A percentile compares a stretch with the other conserved stretches of the same genome.
Evolutionary conservation across 257 asterid species (phyloP).

Genomic region (Nicotiana tomentosiformis): DNA sequence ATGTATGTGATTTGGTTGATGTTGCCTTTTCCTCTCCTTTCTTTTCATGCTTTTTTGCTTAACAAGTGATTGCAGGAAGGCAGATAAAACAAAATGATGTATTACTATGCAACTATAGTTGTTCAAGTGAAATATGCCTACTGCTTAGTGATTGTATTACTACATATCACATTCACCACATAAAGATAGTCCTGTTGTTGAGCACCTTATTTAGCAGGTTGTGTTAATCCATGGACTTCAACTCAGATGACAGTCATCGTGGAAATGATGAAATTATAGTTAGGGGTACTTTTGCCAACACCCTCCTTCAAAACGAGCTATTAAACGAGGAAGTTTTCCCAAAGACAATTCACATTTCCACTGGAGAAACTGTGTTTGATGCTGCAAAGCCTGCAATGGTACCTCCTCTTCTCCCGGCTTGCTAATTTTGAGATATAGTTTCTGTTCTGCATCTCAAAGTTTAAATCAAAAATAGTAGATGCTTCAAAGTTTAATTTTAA

Average conservation of each 20-base stretch:
- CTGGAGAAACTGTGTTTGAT: constrained; percentile 76
- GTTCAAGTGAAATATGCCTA: constrained; percentile 82
- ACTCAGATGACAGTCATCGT: constrained; percentile 96
- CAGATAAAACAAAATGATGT: constrained; percentile 50
- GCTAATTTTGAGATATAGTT: not conserved
- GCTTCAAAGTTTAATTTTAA: not conserved
- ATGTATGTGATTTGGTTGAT: not conserved
- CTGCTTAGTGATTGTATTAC: constrained; percentile 90
- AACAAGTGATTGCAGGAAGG: constrained; percentile 62
- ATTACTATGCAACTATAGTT: constrained; percentile 71
- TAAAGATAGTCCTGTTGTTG: constrained; percentile 91
- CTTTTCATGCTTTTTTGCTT: constrained; percentile 3
- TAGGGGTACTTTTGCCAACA: constrained; percentile 91
- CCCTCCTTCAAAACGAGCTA: constrained; percentile 77
- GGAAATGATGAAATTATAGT: constrained; percentile 97
- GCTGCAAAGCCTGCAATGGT: constrained; percentile 64
- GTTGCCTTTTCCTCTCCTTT: not conserved
- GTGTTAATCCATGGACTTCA: constrained; percentile 79
- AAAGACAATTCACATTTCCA: constrained; percentile 75
- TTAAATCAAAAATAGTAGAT: too few relatives aligned
- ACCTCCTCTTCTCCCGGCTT: constrained; percentile 2
- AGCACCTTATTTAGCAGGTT: constrained; percentile 56
- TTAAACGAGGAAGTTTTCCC: constrained; percentile 91
- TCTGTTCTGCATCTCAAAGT: not conserved
- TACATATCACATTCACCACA: constrained; percentile 95